phyloP scores from a whole-genome alignment of 2,329 filamentous ascomycete genomes.

The Trichoderma gracile region DNA sequence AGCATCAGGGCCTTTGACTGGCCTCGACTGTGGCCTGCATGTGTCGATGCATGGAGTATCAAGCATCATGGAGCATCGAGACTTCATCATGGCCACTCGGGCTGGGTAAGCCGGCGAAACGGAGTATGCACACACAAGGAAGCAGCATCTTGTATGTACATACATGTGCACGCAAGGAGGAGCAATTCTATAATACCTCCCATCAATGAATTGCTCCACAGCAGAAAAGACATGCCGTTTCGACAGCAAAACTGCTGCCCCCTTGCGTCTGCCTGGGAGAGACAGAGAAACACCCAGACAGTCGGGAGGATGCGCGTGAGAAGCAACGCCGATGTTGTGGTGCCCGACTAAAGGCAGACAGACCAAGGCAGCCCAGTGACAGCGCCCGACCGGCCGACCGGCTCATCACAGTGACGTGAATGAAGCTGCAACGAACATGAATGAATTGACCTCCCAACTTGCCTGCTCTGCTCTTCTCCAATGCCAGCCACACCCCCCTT shows the following conservation, averaged over 20 bases:
- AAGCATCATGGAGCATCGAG: no score
- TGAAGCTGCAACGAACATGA: background rate
- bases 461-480: no score
- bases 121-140: background rate
- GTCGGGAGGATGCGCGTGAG: background rate
- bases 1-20: slow-evolving; percentile 10
- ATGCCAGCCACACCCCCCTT: no score
- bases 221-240: slow-evolving; percentile 15
- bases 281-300: slow-evolving; percentile 6
- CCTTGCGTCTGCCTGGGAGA: background rate
- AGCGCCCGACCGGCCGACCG: background rate
- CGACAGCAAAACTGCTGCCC: background rate
- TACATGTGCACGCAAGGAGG: slow-evolving; percentile 1
- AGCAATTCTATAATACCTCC: no score
- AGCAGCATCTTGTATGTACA: background rate
- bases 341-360: slow-evolving; percentile 6
- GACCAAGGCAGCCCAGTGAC: background rate
- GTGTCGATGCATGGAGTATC: background rate
- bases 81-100: background rate
- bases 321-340: slow-evolving; percentile 13
- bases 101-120: slow-evolving; percentile 13
- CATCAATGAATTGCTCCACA: slow-evolving; percentile 15
- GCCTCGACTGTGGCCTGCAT: slow-evolving; percentile 17
- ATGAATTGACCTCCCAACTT: no score
- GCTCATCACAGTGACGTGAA: background rate